Conservation (phyloP, 495 filamentous ascomycete species). For the Aspergillus ellipticus region DNA sequence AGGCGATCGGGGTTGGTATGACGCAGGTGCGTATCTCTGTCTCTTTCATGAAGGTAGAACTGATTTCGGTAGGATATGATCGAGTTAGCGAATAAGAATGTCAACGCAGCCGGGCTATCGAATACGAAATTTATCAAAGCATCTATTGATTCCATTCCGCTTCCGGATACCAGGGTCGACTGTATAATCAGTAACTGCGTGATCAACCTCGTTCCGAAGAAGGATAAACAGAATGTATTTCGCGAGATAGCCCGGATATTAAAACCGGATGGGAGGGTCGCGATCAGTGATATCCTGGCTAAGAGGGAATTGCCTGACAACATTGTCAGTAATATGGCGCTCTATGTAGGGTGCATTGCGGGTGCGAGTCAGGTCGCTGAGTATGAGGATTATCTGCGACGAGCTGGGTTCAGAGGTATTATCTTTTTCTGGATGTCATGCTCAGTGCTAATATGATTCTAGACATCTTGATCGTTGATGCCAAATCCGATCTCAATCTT, state of each 20-base stretch:
- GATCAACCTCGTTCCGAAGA: slow-evolving; percentile 55
- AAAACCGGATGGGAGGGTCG: slow-evolving; percentile 57
- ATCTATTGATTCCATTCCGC: slow-evolving; percentile 44
- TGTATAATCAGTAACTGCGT: slow-evolving; percentile 59
- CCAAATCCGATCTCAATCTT: slow-evolving; percentile 49
- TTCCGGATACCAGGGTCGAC: slow-evolving; percentile 40
- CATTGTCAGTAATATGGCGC: slow-evolving; percentile 42
- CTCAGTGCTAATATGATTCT: not conserved
- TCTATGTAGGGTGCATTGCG: slow-evolving; percentile 60
- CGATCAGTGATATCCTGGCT: slow-evolving; percentile 62
- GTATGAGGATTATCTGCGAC: slow-evolving; percentile 52
- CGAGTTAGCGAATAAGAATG: slow-evolving; percentile 36
- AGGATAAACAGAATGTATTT: slow-evolving; percentile 53
- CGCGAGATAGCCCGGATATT: slow-evolving; percentile 59
- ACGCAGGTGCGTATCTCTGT: slow-evolving; percentile 42
- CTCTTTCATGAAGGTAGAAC: not conserved
- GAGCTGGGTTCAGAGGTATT: slow-evolving; percentile 48
- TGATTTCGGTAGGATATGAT: slow-evolving; percentile 49
- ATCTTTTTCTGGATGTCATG: not conserved
- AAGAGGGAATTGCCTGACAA: slow-evolving; percentile 48
- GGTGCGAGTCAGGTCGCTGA: slow-evolving; percentile 54
- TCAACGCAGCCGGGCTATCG: slow-evolving; percentile 12
- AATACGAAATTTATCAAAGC: slow-evolving; percentile 49
- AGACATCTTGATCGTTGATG: slow-evolving; percentile 49
- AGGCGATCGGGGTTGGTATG: slow-evolving; percentile 60